Evolutionary conservation across 2,329 filamentous ascomycete genomes (phyloP).

Genomic region (Diaporthe amygdali): DNA sequence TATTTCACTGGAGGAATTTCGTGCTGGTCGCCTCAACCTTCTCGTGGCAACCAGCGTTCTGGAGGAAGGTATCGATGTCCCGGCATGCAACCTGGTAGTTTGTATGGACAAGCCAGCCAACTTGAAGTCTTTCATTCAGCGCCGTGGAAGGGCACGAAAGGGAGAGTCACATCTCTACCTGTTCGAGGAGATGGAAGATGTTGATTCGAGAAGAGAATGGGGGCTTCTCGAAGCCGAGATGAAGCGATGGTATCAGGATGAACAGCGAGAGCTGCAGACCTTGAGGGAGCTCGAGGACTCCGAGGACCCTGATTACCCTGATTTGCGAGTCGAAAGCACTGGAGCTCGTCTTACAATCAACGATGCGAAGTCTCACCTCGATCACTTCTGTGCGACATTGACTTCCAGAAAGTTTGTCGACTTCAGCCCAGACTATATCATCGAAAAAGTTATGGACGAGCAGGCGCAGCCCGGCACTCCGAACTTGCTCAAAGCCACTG

Average conservation of each 20-base stretch:
- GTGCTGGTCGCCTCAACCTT: slow-evolving; percentile 58
- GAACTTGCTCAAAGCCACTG: slow-evolving; percentile 56
- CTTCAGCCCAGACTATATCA: slow-evolving; percentile 70
- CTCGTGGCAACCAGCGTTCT: slow-evolving; percentile 68
- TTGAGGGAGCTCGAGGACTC: slow-evolving; percentile 54
- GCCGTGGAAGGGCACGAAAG: slow-evolving; percentile 59
- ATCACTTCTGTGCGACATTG: slow-evolving; percentile 78
- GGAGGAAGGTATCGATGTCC: slow-evolving; percentile 72
- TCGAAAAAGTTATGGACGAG: slow-evolving; percentile 42
- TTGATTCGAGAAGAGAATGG: slow-evolving; percentile 56
- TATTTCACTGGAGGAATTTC: slow-evolving; percentile 56
- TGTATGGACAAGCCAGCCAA: slow-evolving; percentile 58
- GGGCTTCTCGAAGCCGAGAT: slow-evolving; percentile 73
- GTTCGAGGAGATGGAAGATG: slow-evolving; percentile 41
- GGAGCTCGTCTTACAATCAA: slow-evolving; percentile 74
- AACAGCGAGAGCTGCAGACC: slow-evolving; percentile 56
- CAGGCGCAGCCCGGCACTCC: slow-evolving; percentile 28
- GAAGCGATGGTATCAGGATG: slow-evolving; percentile 71
- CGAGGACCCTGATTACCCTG: slow-evolving; percentile 33
- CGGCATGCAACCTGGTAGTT: slow-evolving; percentile 66
- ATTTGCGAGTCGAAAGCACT: slow-evolving; percentile 46
- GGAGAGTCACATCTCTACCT: slow-evolving; percentile 55
- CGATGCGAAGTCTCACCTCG: slow-evolving; percentile 76
- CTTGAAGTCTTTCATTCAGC: slow-evolving; percentile 64
- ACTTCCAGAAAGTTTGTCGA: slow-evolving; percentile 66